Conservation (phyloP, 2,329 filamentous ascomycete species). For the Cadophora malorum region DNA sequence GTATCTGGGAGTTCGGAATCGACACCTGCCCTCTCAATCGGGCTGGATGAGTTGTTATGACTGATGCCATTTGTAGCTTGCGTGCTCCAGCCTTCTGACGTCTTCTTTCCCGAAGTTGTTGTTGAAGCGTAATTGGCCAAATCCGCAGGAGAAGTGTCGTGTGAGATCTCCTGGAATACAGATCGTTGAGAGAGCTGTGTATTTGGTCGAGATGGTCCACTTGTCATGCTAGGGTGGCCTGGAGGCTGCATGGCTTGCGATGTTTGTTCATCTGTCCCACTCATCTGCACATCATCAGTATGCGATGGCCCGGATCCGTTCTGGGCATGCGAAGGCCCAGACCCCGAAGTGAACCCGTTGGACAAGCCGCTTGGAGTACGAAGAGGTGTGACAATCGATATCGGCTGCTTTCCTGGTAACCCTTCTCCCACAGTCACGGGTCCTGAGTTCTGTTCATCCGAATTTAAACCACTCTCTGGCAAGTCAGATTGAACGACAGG, state of each 20-base stretch:
- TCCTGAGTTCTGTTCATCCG: slow-evolving; percentile 57
- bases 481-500: slow-evolving; percentile 57
- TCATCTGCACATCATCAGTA: slow-evolving; percentile 68
- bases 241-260: slow-evolving; percentile 58
- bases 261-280: slow-evolving; percentile 55
- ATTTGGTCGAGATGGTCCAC: slow-evolving; percentile 54
- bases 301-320: slow-evolving; percentile 14
- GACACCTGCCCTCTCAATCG: slow-evolving; percentile 33
- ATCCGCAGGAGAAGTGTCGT: slow-evolving; percentile 63
- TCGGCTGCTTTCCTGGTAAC: slow-evolving; percentile 57
- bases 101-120: slow-evolving; percentile 83
- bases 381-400: slow-evolving; percentile 41
- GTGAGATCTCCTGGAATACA: slow-evolving; percentile 61
- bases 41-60: slow-evolving; percentile 42
- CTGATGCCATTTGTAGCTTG: slow-evolving; percentile 72
- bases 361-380: slow-evolving; percentile 62
- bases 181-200: slow-evolving; percentile 67
- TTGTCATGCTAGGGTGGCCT: slow-evolving; percentile 48
- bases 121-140: slow-evolving; percentile 86
- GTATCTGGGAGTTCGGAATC: slow-evolving; percentile 60
- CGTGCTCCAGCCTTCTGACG: slow-evolving; percentile 71
- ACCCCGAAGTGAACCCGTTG: slow-evolving; percentile 59
- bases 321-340: slow-evolving; percentile 48
- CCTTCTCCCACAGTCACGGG: slow-evolving; percentile 69
- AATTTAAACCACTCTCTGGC: slow-evolving; percentile 41